Percentiles rank a stretch among this genome's conserved stretches.
These are phyloP conservation scores for Backusella australiensis DNA, from an alignment of 192 early-diverging fungal species.

Conservation along the genomic window DNA sequence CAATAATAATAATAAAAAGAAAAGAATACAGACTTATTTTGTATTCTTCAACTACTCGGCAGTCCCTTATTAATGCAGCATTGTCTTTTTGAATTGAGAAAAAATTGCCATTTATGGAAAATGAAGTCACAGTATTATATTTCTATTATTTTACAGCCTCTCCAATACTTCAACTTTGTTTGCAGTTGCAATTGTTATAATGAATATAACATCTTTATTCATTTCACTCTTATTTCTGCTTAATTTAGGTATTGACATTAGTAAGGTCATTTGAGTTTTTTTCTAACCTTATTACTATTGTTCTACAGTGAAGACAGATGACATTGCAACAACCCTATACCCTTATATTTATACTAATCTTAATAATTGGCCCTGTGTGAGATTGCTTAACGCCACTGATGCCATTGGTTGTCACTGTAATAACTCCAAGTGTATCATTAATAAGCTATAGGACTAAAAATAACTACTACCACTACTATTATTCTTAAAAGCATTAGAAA, in stretches of 20 bases:
- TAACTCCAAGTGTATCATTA: background rate
- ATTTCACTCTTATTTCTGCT: background rate
- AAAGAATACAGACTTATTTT: background rate
- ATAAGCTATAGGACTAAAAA: background rate
- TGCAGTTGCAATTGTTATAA: background rate
- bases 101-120: background rate
- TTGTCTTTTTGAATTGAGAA: too few relatives aligned
- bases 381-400: conserved; percentile 55
- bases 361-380: conserved; percentile 51
- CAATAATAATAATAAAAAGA: background rate
- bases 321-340: conserved; percentile 33
- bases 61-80: too few relatives aligned
- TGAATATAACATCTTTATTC: background rate
- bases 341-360: conserved; percentile 48
- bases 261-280: background rate
- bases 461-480: background rate
- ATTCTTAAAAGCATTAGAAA: conserved; percentile 25
- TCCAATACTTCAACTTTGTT: background rate
- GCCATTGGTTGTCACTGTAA: conserved; percentile 62
- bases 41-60: too few relatives aligned
- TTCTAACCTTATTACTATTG: background rate
- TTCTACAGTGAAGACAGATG: conserved; percentile 19
- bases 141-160: too few relatives aligned
- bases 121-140: background rate
- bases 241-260: background rate